Evolutionary conservation across 495 filamentous ascomycete species (phyloP).

Genomic region (Polyplosphaeria fusca): DNA sequence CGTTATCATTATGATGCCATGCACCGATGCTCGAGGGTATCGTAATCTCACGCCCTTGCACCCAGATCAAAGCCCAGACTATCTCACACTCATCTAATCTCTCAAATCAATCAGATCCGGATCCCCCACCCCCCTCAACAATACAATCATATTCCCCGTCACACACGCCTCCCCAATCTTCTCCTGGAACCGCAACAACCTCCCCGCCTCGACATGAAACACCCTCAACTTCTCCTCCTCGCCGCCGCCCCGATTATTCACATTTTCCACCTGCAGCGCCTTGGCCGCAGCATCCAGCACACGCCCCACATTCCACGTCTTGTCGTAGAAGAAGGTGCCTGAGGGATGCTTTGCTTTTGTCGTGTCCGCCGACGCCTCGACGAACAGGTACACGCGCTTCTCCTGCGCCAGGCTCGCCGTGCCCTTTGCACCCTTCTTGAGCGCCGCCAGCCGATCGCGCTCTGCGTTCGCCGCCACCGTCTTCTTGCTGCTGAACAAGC

Average conservation of each 20-base stretch:
- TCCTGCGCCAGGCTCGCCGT: conserved; percentile 74
- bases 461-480: not conserved
- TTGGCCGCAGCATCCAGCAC: conserved; percentile 85
- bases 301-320: conserved; percentile 82
- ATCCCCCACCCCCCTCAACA: conserved; percentile 73
- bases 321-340: conserved; percentile 76
- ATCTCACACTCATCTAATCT: not conserved
- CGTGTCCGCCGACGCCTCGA: conserved; percentile 79
- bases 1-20: no score
- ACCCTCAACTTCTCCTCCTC: conserved; percentile 78
- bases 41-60: no score
- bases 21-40: no score
- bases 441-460: conserved; percentile 25
- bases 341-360: conserved; percentile 56
- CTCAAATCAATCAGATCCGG: conserved; percentile 46
- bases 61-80: no score
- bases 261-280: conserved; percentile 74
- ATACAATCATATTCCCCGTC: conserved; percentile 82
- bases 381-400: conserved; percentile 78
- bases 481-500: conserved; percentile 5
- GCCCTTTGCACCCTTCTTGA: conserved; percentile 79
- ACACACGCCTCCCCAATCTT: conserved; percentile 67
- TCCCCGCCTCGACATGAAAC: conserved; percentile 87
- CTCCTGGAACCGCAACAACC: conserved; percentile 81
- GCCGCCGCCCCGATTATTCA: conserved; percentile 77